Conservation (phyloP, 108 stramenopile species). For the Skeletonema grethae region DNA sequence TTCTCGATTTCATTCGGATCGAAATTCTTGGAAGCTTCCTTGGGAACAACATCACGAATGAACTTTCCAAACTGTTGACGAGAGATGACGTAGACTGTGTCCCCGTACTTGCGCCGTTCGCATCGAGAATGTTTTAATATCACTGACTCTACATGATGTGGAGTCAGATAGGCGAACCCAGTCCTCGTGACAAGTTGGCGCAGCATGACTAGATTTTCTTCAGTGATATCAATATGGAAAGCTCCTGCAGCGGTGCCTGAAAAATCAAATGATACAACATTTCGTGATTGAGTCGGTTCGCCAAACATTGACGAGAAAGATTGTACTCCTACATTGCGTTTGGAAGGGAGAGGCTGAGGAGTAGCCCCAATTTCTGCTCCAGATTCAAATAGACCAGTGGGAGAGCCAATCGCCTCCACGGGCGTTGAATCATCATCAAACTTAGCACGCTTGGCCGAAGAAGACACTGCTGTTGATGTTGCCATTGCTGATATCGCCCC, state of each 20-base stretch:
- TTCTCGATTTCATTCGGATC: conserved; percentile 54
- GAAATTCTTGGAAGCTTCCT: conserved; percentile 40
- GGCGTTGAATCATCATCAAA: conserved; percentile 21
- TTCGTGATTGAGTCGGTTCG: conserved; percentile 52
- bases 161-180: conserved; percentile 54
- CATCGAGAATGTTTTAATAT: conserved; percentile 50
- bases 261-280: conserved; percentile 82
- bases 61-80: conserved; percentile 47
- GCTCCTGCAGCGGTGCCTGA: conserved; percentile 47
- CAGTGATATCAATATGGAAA: conserved; percentile 78
- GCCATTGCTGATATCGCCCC: neutral
- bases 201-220: conserved; percentile 76
- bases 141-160: conserved; percentile 62
- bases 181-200: conserved; percentile 67
- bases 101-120: conserved; percentile 18
- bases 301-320: conserved; percentile 49
- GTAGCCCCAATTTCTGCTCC: conserved; percentile 33
- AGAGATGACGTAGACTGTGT: conserved; percentile 41
- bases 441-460: conserved; percentile 33
- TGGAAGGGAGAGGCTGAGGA: conserved; percentile 19
- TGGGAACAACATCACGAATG: conserved; percentile 55
- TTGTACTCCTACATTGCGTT: conserved; percentile 18
- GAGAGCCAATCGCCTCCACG: conserved; percentile 42
- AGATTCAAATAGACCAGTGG: conserved; percentile 33
- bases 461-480: conserved; percentile 5